Evolutionary conservation across 345 rosid species (phyloP).

Genomic region (Litchi chinensis): DNA sequence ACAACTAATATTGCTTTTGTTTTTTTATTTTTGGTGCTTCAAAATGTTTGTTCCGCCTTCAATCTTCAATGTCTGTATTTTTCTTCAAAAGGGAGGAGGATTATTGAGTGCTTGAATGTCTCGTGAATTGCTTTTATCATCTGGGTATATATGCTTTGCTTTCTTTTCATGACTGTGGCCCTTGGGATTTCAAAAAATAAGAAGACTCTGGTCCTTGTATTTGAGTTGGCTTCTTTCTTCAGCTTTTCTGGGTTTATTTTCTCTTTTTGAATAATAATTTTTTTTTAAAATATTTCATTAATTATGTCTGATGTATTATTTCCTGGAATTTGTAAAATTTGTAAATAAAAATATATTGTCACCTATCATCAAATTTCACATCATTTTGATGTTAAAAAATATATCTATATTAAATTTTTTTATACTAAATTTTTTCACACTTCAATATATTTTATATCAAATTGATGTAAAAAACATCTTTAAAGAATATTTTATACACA

Average conservation of each 20-base stretch:
- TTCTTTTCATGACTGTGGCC: too few relatives aligned
- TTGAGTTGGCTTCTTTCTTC: neutral
- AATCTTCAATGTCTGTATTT: too few relatives aligned
- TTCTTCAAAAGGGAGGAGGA: too few relatives aligned
- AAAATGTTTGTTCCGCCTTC: neutral
- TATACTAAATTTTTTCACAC: too few relatives aligned
- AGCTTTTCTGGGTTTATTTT: neutral
- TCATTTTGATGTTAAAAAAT: too few relatives aligned
- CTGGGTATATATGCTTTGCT: neutral
- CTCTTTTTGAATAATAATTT: neutral
- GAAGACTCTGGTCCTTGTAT: too few relatives aligned
- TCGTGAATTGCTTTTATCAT: too few relatives aligned
- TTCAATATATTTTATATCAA: too few relatives aligned
- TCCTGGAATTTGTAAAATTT: neutral
- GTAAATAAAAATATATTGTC: conserved; percentile 87
- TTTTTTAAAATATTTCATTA: neutral
- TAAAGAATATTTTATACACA: too few relatives aligned
- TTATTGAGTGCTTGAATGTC: neutral
- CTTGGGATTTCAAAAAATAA: too few relatives aligned
- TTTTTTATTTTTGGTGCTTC: neutral
- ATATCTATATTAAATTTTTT: too few relatives aligned
- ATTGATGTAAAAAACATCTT: too few relatives aligned
- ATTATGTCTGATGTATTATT: neutral
- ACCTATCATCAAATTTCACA: conserved; percentile 27
- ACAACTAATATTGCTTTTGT: neutral